These are phyloP conservation scores for Fabrea salina DNA, from an alignment of 169 alveolate genomes.

Conservation along the genomic window DNA sequence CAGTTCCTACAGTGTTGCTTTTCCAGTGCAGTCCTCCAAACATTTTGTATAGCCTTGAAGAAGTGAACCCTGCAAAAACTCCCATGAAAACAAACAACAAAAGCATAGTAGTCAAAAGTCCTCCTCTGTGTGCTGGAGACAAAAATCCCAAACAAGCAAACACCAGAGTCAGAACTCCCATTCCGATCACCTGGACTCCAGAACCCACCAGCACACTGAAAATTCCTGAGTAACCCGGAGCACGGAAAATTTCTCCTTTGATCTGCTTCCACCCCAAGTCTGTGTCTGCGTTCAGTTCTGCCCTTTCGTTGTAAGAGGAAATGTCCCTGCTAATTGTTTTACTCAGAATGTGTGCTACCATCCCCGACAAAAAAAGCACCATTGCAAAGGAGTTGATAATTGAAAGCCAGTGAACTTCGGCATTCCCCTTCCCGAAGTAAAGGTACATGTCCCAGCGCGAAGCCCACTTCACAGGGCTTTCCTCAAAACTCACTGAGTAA, in stretches of 20 bases:
- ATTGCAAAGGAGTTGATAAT: slow-evolving; percentile 80
- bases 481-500: slow-evolving; percentile 78
- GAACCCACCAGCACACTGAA: slow-evolving; percentile 83
- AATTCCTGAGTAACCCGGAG: slow-evolving; percentile 76
- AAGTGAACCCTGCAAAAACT: slow-evolving; percentile 83
- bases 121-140: slow-evolving; percentile 75
- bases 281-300: slow-evolving; percentile 70
- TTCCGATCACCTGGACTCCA: slow-evolving; percentile 81
- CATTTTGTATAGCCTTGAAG: slow-evolving; percentile 70
- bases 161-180: slow-evolving; percentile 70
- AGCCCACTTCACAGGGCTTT: slow-evolving; percentile 67
- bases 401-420: slow-evolving; percentile 86
- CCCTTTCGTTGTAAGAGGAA: slow-evolving; percentile 67
- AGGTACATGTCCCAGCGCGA: slow-evolving; percentile 86
- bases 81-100: slow-evolving; percentile 86
- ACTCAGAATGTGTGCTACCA: slow-evolving; percentile 81
- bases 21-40: slow-evolving; percentile 61
- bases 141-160: slow-evolving; percentile 74
- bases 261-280: slow-evolving; percentile 90
- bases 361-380: slow-evolving; percentile 66
- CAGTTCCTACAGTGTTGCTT: slow-evolving; percentile 52
- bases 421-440: slow-evolving; percentile 60
- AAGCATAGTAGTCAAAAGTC: slow-evolving; percentile 75
- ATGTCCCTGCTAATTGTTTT: slow-evolving; percentile 84
- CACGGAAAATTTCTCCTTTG: slow-evolving; percentile 89